These are phyloP conservation scores for Gossypium davidsonii DNA, from an alignment of 441 rosid species.

Conservation along the genomic window DNA sequence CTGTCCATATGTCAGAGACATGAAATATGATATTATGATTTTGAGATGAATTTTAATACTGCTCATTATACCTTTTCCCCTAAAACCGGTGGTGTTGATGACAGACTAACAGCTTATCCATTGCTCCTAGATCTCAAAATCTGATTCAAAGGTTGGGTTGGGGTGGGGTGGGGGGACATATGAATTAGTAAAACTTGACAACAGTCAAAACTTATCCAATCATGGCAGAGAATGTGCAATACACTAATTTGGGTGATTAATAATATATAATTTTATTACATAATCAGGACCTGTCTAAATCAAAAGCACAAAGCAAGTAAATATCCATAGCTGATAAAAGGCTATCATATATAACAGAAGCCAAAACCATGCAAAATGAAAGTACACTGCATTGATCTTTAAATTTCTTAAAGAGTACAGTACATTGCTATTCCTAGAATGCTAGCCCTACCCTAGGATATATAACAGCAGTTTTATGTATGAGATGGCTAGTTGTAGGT, in stretches of 20 bases:
- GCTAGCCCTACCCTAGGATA: background rate
- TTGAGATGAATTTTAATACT: too few species aligned
- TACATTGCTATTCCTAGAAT: background rate
- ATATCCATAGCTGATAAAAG: slow-evolving; percentile 2
- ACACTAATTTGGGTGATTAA: background rate
- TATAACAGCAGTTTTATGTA: background rate
- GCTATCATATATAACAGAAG: background rate
- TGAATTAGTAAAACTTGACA: background rate
- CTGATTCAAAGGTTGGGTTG: too few species aligned
- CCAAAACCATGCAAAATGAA: slow-evolving; percentile 18
- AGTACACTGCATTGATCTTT: background rate
- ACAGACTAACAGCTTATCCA: too few species aligned
- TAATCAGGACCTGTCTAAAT: background rate
- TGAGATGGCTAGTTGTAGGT: background rate
- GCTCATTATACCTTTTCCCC: too few species aligned
- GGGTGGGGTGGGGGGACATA: too few species aligned
- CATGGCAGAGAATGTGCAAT: background rate
- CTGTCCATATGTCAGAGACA: too few species aligned
- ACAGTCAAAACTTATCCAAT: too few species aligned
- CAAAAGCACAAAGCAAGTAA: slow-evolving; percentile 6
- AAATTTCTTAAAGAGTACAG: too few species aligned
- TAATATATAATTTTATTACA: background rate
- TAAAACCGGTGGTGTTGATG: too few species aligned
- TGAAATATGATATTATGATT: too few species aligned
- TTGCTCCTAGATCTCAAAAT: too few species aligned